Base-by-base conservation (phyloP, 352 stramenopile species). In the Phytophthora fragariae region DNA sequence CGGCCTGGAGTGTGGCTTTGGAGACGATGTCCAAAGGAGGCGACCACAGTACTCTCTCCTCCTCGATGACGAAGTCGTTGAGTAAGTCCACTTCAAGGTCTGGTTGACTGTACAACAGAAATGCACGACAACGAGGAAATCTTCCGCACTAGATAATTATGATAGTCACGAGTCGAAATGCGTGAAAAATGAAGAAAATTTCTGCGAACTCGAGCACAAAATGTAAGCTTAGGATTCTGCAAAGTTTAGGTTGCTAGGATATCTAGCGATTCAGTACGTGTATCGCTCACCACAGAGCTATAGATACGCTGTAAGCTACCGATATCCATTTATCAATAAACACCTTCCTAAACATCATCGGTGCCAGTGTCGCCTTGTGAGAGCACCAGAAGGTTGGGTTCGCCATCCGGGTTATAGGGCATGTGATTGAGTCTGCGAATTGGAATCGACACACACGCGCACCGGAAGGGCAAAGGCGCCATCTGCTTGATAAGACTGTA, bases 1-100 rank as follows among this genome's bases (percentile, higher is more conserved):
- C 75, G 29, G 73, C 80, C 24, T 81, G 79, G 71, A 70, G 83
- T 39, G 76, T 89, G 14, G 80, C 80, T 8, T 55, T 77, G 12
- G 76, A 80, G 15, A 79, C 72, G 29, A 54, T 83, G 47, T 70
- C 63, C 1, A 68, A 76, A 9, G 44, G 24, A 12, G n/a, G 35
- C 49, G 52, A 50, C 10, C 33, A 69, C 44, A 76, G 54, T 19
- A 62, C 31, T 12, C n/a, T 73, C 1, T 73, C 70, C 27, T 62
- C 57, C 5, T 68, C 69, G 21, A n/a, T 59, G n/a, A 53, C 63
- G 2, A 76, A 76, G 33, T 70, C 61, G 2, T 31, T 74, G 67
- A 69, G 41, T 72, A 58, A 67, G 47, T 65, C 64, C 9, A 11
- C 62, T 12, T 50, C 57, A 11, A 76, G 63, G 4, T 72, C 57